Base-by-base conservation (phyloP, 495 filamentous ascomycete genomes). In the Tuber indicum region DNA sequence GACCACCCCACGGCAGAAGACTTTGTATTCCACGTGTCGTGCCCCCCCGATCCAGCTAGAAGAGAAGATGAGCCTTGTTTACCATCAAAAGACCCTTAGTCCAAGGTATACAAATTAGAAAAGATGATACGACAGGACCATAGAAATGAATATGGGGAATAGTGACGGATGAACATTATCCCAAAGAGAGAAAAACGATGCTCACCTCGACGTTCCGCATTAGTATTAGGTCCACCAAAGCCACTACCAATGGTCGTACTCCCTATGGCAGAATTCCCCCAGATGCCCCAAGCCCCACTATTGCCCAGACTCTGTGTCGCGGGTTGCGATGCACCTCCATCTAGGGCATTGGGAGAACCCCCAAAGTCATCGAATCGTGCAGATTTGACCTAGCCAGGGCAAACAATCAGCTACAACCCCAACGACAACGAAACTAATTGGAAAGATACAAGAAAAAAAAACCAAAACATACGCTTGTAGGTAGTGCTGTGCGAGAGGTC, bases 31-130 rank as follows among this genome's bases (percentile, higher is more conserved):
- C 81, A 83, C 44, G 78, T 75, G 46, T 82, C 81, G 42, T 83
- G 81, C 73, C 82, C 81, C 26, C 81, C 81, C 39, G 81, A 82
- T 44, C 81, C 81, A 74, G 77, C 77, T 42, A 83, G 73, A 75
- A 83, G 78, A 43, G 81, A 80, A 69, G 81, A 82, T 42, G 81
- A 83, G 43, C 81, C 81, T 81, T 83, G 81, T 78, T 82, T 83
- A n/a, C 72, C 77, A 36, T 83, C 81, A 41, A 82, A 75, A 16
- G 81, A 79, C 43, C 77, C 75, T 77, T 77, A 46, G 43, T 72
- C 77, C 73, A 32, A 66, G 32, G 58, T 16, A 66, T 1, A 32
- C 12, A 8, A 66, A 66, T 66, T 17, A 66, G 58, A 66, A 66
- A 32, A 66, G 12, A 66, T 16, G n/a, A 66, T 66, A 66, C 26